Percentiles rank a stretch among this genome's conserved stretches.
These are phyloP conservation scores for Chenopodium quinoa DNA, from an alignment of 148 eudicot species.

Conservation along the genomic window DNA sequence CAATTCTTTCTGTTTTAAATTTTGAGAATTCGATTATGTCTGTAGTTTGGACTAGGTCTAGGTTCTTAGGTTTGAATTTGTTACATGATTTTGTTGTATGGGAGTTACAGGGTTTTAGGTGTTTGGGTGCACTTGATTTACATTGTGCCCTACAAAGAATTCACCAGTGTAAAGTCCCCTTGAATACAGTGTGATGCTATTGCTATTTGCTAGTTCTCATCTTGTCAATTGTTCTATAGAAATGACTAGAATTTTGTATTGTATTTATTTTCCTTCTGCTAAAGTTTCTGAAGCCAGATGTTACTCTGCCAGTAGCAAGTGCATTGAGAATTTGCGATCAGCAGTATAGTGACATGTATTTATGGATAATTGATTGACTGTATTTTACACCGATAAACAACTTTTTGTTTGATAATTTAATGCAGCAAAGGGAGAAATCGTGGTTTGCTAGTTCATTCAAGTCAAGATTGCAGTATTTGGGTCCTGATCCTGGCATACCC, in stretches of 20 bases:
- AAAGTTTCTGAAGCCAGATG: background rate
- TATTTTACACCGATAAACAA: background rate
- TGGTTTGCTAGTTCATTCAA: constrained; percentile 70
- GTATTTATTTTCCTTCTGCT: background rate
- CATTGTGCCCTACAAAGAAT: background rate
- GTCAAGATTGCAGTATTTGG: constrained; percentile 77
- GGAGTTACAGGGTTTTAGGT: background rate
- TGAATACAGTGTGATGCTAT: background rate
- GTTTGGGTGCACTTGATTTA: background rate
- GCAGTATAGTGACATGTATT: background rate
- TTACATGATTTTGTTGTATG: background rate
- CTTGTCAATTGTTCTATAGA: background rate
- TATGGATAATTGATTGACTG: background rate
- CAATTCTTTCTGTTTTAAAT: background rate
- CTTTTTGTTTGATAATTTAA: background rate
- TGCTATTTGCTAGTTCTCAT: background rate
- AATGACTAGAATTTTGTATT: background rate
- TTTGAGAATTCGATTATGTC: background rate
- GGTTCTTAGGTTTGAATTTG: background rate
- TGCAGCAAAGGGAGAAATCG: constrained; percentile 77
- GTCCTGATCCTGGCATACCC: constrained; percentile 75
- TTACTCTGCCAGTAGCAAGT: background rate
- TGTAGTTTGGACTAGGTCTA: background rate
- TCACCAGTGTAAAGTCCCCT: background rate
- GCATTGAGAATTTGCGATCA: background rate